A percentile compares a stretch with the other conserved stretches of the same genome.
phyloP scores from a whole-genome alignment of 1,284 basidiomycete species.

The Rhodofomes roseus region DNA sequence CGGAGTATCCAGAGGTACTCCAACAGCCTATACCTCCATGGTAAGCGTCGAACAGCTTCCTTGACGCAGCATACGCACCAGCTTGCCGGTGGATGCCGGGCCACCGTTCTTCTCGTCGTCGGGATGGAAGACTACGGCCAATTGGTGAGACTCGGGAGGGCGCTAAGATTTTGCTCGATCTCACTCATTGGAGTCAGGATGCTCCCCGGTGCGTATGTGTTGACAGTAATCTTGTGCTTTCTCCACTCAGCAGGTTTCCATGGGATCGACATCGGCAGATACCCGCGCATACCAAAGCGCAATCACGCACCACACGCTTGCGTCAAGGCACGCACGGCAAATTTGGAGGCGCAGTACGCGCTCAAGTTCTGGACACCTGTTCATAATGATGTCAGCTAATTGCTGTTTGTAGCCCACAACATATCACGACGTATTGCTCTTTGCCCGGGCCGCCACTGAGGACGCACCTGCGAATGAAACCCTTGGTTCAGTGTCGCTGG shows the following conservation, averaged over 20 bases:
- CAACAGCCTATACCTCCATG: constrained; percentile 7
- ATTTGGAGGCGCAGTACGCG: constrained; percentile 28
- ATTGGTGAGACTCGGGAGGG: not conserved
- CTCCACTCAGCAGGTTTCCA: constrained; percentile 1
- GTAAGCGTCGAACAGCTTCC: not conserved
- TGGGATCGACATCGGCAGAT: too few species aligned
- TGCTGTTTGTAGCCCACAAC: too few species aligned
- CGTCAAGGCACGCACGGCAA: constrained; percentile 30
- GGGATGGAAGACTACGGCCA: constrained; percentile 10
- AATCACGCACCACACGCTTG: constrained; percentile 24
- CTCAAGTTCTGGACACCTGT: constrained; percentile 12
- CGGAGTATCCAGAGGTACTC: constrained; percentile 9
- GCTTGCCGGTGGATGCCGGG: constrained; percentile 12
- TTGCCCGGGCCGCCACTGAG: constrained; percentile 18
- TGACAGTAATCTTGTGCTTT: constrained; percentile 24
- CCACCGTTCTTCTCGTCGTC: constrained; percentile 21
- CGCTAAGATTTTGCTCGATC: not conserved
- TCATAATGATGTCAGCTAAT: too few species aligned
- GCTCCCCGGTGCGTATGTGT: constrained; percentile 24
- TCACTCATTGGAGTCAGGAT: constrained; percentile 21
- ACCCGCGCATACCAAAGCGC: not conserved
- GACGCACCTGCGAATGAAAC: constrained; percentile 15
- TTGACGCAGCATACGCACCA: constrained; percentile 8
- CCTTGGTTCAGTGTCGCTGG: not conserved
- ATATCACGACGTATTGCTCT: constrained; percentile 12